Evolutionary conservation across 2,329 filamentous ascomycete species (phyloP).

Genomic region (Dactylellina parvicollis): DNA sequence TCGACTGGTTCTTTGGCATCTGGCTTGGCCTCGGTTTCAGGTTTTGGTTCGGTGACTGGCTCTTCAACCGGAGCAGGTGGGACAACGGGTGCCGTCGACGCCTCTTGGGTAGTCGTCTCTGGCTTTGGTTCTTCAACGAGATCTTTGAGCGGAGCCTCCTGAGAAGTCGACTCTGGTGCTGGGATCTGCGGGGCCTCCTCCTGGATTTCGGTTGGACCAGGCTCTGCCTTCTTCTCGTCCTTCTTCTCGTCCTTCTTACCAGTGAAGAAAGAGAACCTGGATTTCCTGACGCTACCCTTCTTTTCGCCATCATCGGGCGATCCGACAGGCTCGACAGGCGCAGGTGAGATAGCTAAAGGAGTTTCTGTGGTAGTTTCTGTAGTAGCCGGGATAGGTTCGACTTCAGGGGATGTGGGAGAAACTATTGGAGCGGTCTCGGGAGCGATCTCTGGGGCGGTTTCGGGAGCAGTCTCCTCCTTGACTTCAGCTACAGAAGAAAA

Average conservation of each 20-base stretch:
- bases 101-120: slow-evolving; percentile 8
- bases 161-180: no score
- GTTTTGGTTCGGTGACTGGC: slow-evolving; percentile 2
- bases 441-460: slow-evolving; percentile 45
- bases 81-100: background rate
- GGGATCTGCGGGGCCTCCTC: no score
- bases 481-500: slow-evolving; percentile 57
- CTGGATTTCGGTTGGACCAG: slow-evolving; percentile 30
- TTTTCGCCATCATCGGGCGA: slow-evolving; percentile 43
- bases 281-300: slow-evolving; percentile 46
- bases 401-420: slow-evolving; percentile 56
- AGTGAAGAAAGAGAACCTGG: no score
- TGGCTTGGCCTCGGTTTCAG: slow-evolving; percentile 30
- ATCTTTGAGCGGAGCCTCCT: no score
- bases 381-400: background rate
- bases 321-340: background rate
- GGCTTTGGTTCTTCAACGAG: background rate
- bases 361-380: slow-evolving; percentile 57
- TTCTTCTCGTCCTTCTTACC: no score
- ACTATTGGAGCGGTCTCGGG: slow-evolving; percentile 49
- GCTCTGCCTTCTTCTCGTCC: slow-evolving; percentile 41
- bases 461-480: slow-evolving; percentile 55
- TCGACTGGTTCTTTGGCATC: slow-evolving; percentile 23
- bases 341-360: slow-evolving; percentile 6
- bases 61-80: slow-evolving; percentile 8